Conservation (phyloP, 139 green algal genomes). For the Nannochloris sp. region DNA sequence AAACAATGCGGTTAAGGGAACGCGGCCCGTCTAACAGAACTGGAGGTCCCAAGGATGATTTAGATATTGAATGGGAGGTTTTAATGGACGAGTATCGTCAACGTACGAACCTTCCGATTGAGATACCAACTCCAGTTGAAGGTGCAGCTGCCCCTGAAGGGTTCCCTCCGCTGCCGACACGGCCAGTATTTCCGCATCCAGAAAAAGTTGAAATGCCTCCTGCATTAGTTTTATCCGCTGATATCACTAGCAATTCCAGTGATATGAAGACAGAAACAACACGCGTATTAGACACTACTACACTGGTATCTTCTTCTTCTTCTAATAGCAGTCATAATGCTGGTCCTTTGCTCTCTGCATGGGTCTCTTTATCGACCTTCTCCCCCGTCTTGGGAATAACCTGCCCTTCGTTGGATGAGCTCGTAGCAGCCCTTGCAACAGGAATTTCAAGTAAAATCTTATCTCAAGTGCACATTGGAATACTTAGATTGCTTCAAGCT, state of each 20-base stretch:
- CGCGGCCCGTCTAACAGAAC: conserved; percentile 12
- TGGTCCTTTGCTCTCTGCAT: conserved; percentile 55
- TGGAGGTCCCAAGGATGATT: conserved; percentile 58
- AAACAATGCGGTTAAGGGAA: conserved; percentile 28
- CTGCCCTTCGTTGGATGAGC: conserved; percentile 26
- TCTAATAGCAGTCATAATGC: background rate
- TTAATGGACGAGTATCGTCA: conserved; percentile 35
- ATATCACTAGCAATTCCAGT: no score
- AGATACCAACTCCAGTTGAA: background rate
- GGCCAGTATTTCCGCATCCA: conserved; percentile 65
- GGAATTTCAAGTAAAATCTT: conserved; percentile 45
- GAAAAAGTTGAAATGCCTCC: conserved; percentile 38
- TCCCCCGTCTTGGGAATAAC: conserved; percentile 55
- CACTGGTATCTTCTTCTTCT: background rate
- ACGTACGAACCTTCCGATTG: conserved; percentile 8
- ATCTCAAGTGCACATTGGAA: conserved; percentile 53
- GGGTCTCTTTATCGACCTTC: conserved; percentile 68
- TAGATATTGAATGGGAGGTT: conserved; percentile 64
- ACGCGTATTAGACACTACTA: no score
- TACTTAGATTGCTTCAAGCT: conserved; percentile 59
- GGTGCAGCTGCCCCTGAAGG: background rate
- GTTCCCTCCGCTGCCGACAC: conserved; percentile 18
- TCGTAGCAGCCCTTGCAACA: conserved; percentile 33
- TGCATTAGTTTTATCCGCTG: background rate
- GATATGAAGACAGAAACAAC: no score